Evolutionary conservation across 345 rosid species (phyloP).

Genomic region (Geranium rotundifolium): DNA sequence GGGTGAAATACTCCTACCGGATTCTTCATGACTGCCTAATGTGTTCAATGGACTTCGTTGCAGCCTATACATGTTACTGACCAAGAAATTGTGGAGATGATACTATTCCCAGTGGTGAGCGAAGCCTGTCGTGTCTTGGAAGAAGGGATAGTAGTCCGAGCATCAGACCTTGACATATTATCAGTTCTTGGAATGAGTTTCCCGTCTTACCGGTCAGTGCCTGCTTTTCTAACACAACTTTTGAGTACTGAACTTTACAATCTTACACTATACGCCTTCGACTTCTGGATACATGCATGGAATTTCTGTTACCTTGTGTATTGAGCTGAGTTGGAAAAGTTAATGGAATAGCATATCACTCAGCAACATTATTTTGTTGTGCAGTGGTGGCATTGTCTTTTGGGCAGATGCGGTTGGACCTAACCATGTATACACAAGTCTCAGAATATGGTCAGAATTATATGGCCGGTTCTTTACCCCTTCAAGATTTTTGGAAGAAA

Average conservation of each 20-base stretch:
- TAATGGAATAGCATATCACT: background rate
- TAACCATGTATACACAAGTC: constrained; percentile 42
- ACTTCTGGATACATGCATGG: background rate
- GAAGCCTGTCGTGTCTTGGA: constrained; percentile 86
- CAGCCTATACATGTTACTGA: constrained; percentile 76
- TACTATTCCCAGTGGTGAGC: constrained; percentile 81
- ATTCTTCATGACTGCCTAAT: constrained; percentile 9
- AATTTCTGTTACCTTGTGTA: no score
- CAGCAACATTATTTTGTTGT: constrained; percentile 1
- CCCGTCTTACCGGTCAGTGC: constrained; percentile 78
- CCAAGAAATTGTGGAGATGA: constrained; percentile 77
- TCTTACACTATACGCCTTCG: background rate
- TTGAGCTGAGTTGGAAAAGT: no score
- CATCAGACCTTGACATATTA: constrained; percentile 81
- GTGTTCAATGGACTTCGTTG: constrained; percentile 8
- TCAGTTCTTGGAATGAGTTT: constrained; percentile 97
- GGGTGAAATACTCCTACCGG: background rate
- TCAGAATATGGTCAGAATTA: constrained; percentile 56
- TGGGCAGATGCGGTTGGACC: constrained; percentile 82
- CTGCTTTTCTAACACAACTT: constrained; percentile 1
- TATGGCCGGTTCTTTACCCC: constrained; percentile 71
- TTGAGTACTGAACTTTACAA: background rate
- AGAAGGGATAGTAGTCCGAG: constrained; percentile 75
- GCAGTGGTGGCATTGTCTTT: constrained; percentile 85
- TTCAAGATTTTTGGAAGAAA: constrained; percentile 73